Evolutionary conservation across 192 early-diverging fungal genomes (phyloP).

Genomic region (Coemansia pectinata): DNA sequence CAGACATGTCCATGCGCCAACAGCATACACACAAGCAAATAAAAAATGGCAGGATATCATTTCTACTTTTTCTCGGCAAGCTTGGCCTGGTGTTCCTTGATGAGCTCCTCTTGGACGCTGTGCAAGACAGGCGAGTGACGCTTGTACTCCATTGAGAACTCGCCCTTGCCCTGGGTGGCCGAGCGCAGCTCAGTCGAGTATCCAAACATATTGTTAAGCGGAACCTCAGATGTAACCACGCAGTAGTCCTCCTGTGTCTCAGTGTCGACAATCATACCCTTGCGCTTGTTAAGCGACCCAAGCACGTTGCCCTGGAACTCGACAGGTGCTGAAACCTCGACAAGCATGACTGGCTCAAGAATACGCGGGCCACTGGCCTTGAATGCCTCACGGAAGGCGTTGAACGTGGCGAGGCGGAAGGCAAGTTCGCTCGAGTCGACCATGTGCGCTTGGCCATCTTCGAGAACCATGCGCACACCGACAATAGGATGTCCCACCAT

Average conservation of each 20-base stretch:
- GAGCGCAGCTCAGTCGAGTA: constrained; percentile 94
- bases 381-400: constrained; percentile 92
- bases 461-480: constrained; percentile 81
- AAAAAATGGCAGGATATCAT: no score
- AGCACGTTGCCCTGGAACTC: constrained; percentile 95
- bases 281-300: constrained; percentile 93
- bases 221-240: constrained; percentile 81
- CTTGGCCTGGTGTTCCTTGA: constrained; percentile 85
- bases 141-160: constrained; percentile 98
- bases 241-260: constrained; percentile 94
- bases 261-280: constrained; percentile 91
- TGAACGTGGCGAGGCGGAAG: constrained; percentile 84
- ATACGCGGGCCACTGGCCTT: constrained; percentile 77
- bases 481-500: constrained; percentile 91
- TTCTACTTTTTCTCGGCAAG: constrained; percentile 48
- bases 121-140: constrained; percentile 75
- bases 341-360: constrained; percentile 96
- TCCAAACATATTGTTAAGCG: constrained; percentile 99
- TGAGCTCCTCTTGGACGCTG: constrained; percentile 81
- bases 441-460: constrained; percentile 89
- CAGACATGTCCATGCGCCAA: no score
- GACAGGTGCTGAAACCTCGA: constrained; percentile 81
- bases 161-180: constrained; percentile 94
- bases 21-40: no score
- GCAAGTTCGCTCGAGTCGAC: constrained; percentile 97